Evolutionary conservation across 2,329 filamentous ascomycete species (phyloP).

Genomic region (Colletotrichum limetticola): DNA sequence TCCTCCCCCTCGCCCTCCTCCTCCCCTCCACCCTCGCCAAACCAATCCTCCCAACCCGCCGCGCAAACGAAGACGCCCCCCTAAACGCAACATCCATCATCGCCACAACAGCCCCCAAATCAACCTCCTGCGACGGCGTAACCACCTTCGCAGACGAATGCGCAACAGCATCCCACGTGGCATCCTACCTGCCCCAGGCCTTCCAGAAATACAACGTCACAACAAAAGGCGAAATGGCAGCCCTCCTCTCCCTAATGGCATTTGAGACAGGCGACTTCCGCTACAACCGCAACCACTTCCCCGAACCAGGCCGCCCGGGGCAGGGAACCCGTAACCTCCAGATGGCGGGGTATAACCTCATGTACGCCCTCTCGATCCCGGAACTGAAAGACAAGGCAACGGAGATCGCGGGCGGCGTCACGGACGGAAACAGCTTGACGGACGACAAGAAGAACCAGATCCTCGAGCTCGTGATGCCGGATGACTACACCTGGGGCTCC

Average conservation of each 20-base stretch:
- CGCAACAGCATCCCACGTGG: slow-evolving; percentile 71
- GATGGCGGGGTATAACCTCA: slow-evolving; percentile 53
- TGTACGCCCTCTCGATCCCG: slow-evolving; percentile 58
- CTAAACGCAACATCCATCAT: slow-evolving; percentile 52
- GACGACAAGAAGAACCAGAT: slow-evolving; percentile 50
- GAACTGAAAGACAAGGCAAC: slow-evolving; percentile 47
- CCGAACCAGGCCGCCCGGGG: slow-evolving; percentile 62
- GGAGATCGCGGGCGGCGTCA: slow-evolving; percentile 42
- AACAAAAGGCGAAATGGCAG: slow-evolving; percentile 70
- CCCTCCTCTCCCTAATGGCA: slow-evolving; percentile 75
- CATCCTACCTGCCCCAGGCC: slow-evolving; percentile 63
- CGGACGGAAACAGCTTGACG: slow-evolving; percentile 39
- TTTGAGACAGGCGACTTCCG: slow-evolving; percentile 77
- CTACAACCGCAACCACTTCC: slow-evolving; percentile 74
- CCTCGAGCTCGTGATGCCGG: slow-evolving; percentile 55
- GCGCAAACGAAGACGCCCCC: not conserved
- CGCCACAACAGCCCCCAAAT: slow-evolving; percentile 65
- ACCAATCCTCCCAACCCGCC: slow-evolving; percentile 32
- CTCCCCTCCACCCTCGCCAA: slow-evolving; percentile 39
- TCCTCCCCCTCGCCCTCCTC: slow-evolving; percentile 40
- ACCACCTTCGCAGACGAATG: slow-evolving; percentile 65
- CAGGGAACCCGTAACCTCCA: slow-evolving; percentile 76
- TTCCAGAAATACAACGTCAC: slow-evolving; percentile 69
- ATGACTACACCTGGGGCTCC: slow-evolving; percentile 65
- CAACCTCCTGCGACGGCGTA: slow-evolving; percentile 62